Conservation (phyloP, 2,329 filamentous ascomycete species). For the Aspergillus quadricinctus region DNA sequence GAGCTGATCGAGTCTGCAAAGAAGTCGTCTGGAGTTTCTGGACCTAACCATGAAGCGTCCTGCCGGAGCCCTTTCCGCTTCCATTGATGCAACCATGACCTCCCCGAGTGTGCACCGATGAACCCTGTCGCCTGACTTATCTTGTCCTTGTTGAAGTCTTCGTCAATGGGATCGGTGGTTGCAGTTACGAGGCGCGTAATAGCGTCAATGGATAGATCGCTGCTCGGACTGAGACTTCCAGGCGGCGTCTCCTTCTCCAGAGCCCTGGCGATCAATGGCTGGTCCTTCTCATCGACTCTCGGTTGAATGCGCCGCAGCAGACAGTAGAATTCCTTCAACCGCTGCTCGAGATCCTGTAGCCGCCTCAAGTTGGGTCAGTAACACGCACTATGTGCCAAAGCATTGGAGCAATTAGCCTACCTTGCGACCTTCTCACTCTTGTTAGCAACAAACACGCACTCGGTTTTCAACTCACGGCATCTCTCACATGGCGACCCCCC, state of each 20-base stretch:
- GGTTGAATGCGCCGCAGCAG: neutral
- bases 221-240: neutral
- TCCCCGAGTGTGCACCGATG: neutral
- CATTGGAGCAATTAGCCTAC: neutral
- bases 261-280: neutral
- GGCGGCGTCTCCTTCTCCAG: neutral
- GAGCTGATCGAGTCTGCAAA: neutral
- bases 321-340: neutral
- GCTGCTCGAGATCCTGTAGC: neutral
- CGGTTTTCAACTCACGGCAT: neutral
- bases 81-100: neutral
- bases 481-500: neutral
- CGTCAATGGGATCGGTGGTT: neutral
- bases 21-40: neutral
- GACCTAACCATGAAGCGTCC: neutral
- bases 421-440: neutral
- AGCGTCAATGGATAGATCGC: neutral
- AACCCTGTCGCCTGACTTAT: neutral
- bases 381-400: neutral
- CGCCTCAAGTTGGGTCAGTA: neutral
- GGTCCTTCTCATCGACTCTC: neutral
- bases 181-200: neutral
- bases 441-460: neutral
- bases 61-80: neutral
- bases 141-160: neutral